Evolutionary conservation across 495 filamentous ascomycete genomes (phyloP).

Genomic region (Annulohypoxylon stygium): DNA sequence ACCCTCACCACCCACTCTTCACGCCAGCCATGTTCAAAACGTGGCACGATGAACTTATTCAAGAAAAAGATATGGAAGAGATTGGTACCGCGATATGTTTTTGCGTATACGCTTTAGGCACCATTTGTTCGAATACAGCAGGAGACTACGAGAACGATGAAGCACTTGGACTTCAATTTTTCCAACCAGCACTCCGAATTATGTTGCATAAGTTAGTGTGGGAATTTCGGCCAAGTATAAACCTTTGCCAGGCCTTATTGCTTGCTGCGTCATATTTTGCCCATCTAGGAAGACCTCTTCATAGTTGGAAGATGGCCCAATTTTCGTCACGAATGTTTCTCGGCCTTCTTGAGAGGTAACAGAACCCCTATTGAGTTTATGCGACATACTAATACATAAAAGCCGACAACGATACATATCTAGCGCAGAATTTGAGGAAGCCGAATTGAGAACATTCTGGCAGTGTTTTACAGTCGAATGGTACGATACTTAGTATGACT

Average conservation of each 20-base stretch:
- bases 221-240: conserved; percentile 51
- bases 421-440: conserved; percentile 49
- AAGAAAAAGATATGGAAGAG: conserved; percentile 46
- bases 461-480: conserved; percentile 57
- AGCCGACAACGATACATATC: conserved; percentile 44
- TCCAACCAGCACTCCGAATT: conserved; percentile 53
- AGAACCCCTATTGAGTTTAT: background rate
- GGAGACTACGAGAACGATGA: conserved; percentile 45
- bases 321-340: conserved; percentile 51
- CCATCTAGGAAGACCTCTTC: conserved; percentile 54
- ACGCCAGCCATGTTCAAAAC: conserved; percentile 47
- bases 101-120: conserved; percentile 54
- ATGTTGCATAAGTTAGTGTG: conserved; percentile 51
- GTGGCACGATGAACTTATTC: conserved; percentile 48
- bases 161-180: conserved; percentile 50
- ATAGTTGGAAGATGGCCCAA: conserved; percentile 54
- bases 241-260: conserved; percentile 51
- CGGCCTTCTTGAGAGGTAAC: conserved; percentile 49
- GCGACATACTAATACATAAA: conserved; percentile 28
- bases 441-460: conserved; percentile 53
- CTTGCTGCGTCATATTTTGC: conserved; percentile 56
- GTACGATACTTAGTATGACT: conserved; percentile 22
- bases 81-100: conserved; percentile 53
- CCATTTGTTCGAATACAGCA: conserved; percentile 36
- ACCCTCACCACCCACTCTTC: conserved; percentile 54